Evolutionary conservation across 768 basidiomycete genomes (phyloP).

Genomic region (Dioszegia aurantiaca): DNA sequence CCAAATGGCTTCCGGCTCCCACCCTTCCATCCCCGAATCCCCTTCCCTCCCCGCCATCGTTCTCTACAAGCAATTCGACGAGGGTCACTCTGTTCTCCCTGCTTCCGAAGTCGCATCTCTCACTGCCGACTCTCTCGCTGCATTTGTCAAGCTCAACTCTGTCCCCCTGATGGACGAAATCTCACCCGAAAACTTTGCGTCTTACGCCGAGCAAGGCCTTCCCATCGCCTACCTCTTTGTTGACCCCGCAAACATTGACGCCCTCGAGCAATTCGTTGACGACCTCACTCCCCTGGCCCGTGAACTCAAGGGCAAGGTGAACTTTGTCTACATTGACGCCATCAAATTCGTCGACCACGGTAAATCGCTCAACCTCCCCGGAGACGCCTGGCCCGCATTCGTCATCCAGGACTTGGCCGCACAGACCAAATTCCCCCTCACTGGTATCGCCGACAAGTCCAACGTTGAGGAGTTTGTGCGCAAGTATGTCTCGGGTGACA

Average conservation of each 20-base stretch:
- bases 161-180: conserved; percentile 89
- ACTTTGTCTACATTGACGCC: conserved; percentile 98
- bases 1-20: conserved; percentile 64
- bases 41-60: conserved; percentile 77
- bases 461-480: conserved; percentile 63
- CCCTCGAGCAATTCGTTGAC: conserved; percentile 65
- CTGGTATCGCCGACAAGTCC: conserved; percentile 59
- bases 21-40: conserved; percentile 62
- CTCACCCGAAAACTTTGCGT: conserved; percentile 83
- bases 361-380: conserved; percentile 81
- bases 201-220: conserved; percentile 75
- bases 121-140: conserved; percentile 61
- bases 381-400: conserved; percentile 87
- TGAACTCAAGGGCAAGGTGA: conserved; percentile 77
- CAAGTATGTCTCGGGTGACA: conserved; percentile 67
- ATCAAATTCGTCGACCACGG: conserved; percentile 93
- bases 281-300: conserved; percentile 72
- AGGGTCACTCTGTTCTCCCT: conserved; percentile 58
- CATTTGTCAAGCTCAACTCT: conserved; percentile 78
- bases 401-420: conserved; percentile 81
- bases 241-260: conserved; percentile 66
- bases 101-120: conserved; percentile 29
- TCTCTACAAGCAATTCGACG: conserved; percentile 89
- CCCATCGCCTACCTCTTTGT: conserved; percentile 94
- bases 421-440: conserved; percentile 75